phyloP scores from a whole-genome alignment of 441 rosid species.

The Adansonia madagascariensis region DNA sequence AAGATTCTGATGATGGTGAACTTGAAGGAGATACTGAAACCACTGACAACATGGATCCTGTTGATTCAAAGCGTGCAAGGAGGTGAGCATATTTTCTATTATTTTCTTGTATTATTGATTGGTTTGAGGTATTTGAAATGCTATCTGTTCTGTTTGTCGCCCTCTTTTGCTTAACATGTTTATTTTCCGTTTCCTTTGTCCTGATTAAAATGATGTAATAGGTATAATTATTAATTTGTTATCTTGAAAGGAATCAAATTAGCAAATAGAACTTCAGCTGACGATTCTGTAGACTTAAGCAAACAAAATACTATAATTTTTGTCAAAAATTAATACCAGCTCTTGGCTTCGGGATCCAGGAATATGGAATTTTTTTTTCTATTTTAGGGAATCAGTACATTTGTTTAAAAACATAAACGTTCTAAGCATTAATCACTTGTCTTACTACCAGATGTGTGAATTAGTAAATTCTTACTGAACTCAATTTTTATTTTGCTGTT shows the following conservation, averaged over 20 bases:
- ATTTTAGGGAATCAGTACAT: too few species aligned
- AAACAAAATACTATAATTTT: background rate
- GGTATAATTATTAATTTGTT: slow-evolving; percentile 6
- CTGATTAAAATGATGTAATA: background rate
- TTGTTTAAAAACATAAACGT: too few species aligned
- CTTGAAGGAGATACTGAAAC: slow-evolving; percentile 76
- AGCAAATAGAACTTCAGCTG: background rate
- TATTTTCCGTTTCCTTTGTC: background rate
- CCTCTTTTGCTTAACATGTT: slow-evolving; percentile 16
- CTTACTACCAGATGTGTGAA: background rate
- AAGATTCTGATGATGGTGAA: slow-evolving; percentile 91
- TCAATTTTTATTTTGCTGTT: slow-evolving; percentile 12
- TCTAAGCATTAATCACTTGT: background rate
- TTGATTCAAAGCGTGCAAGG: slow-evolving; percentile 74
- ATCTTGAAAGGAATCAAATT: slow-evolving; percentile 8
- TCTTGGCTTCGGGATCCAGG: background rate
- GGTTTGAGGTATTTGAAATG: slow-evolving; percentile 19
- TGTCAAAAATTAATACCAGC: background rate
- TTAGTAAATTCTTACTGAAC: slow-evolving; percentile 19
- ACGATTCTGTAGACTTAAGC: too few species aligned
- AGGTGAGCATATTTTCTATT: slow-evolving; percentile 49
- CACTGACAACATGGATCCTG: slow-evolving; percentile 62
- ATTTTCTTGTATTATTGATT: slow-evolving; percentile 26
- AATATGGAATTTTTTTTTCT: too few species aligned
- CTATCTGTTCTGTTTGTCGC: slow-evolving; percentile 20